Conservation (phyloP, 1,284 basidiomycete genomes). For the Moesziomyces sp. region DNA sequence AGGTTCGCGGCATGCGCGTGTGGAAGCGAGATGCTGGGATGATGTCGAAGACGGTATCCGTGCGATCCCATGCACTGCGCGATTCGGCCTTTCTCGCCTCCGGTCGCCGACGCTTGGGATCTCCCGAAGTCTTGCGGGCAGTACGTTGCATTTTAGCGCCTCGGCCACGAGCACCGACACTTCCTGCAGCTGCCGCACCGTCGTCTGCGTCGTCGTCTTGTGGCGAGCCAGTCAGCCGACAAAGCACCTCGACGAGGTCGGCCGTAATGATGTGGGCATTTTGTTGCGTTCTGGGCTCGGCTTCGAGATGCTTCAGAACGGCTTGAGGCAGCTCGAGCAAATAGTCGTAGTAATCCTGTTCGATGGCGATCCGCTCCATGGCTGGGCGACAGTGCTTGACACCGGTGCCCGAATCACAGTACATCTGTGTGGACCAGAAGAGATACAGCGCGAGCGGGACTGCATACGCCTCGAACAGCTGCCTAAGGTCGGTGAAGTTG, state of each 20-base stretch:
- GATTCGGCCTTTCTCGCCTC: neutral
- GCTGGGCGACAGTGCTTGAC: constrained; percentile 36
- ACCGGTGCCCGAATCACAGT: constrained; percentile 32
- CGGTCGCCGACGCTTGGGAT: neutral
- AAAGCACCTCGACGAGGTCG: constrained; percentile 26
- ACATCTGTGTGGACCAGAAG: constrained; percentile 39
- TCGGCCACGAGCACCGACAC: neutral
- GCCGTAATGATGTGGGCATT: constrained; percentile 14
- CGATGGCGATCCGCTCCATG: constrained; percentile 33
- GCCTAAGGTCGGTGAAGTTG: constrained; percentile 15
- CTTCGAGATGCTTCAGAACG: constrained; percentile 15
- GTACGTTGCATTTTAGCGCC: neutral
- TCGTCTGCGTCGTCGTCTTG: neutral
- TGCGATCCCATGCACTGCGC: neutral
- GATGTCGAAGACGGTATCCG: constrained; percentile 27
- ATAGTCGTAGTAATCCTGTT: constrained; percentile 36
- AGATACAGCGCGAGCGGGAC: constrained; percentile 34
- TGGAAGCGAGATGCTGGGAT: constrained; percentile 13
- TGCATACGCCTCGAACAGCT: constrained; percentile 20
- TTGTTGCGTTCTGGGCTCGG: constrained; percentile 9
- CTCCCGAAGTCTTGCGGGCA: neutral
- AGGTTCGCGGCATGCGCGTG: constrained; percentile 28
- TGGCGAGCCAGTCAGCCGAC: constrained; percentile 20
- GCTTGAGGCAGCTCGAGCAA: constrained; percentile 24
- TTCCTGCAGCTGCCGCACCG: neutral